Conservation (phyloP, 352 stramenopile genomes). For the Phytophthora quininea region DNA sequence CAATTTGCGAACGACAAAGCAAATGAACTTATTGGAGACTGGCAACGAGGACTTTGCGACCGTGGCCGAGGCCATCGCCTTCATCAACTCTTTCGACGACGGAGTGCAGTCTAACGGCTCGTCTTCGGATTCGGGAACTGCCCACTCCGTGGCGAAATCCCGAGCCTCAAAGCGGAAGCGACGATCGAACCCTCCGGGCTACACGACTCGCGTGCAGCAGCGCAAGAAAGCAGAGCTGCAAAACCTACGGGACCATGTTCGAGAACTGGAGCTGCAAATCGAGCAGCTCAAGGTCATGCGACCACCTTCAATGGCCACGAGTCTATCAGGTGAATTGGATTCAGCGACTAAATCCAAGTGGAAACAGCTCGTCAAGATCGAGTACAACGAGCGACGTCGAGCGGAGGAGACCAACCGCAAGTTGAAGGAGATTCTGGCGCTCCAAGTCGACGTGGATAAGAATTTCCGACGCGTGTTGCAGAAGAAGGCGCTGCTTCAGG, state of each 20-base stretch:
- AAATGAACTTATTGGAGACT: slow-evolving; percentile 16
- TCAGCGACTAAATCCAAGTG: slow-evolving; percentile 9
- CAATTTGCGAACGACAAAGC: neutral
- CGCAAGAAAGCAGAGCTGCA: slow-evolving; percentile 30
- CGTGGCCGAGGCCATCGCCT: slow-evolving; percentile 12
- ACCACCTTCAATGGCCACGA: neutral
- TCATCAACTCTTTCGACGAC: slow-evolving; percentile 21
- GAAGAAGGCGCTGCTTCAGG: slow-evolving; percentile 22
- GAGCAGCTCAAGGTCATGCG: slow-evolving; percentile 2
- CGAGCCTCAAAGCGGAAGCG: slow-evolving; percentile 8
- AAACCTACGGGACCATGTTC: slow-evolving; percentile 22
- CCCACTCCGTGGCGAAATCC: neutral
- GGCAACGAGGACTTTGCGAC: slow-evolving; percentile 4
- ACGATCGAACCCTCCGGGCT: slow-evolving; percentile 12
- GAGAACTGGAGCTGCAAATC: slow-evolving; percentile 16
- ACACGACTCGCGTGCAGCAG: slow-evolving; percentile 24
- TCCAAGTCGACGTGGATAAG: slow-evolving; percentile 18
- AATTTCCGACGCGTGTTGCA: slow-evolving; percentile 13
- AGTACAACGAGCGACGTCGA: slow-evolving; percentile 13
- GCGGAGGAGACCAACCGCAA: slow-evolving; percentile 31
- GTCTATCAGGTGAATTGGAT: neutral
- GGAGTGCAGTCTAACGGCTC: neutral
- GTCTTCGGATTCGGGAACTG: neutral
- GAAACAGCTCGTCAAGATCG: slow-evolving; percentile 9
- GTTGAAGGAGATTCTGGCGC: slow-evolving; percentile 17